phyloP scores from a whole-genome alignment of 192 early-diverging fungal species.

The Mortierella claussenii region DNA sequence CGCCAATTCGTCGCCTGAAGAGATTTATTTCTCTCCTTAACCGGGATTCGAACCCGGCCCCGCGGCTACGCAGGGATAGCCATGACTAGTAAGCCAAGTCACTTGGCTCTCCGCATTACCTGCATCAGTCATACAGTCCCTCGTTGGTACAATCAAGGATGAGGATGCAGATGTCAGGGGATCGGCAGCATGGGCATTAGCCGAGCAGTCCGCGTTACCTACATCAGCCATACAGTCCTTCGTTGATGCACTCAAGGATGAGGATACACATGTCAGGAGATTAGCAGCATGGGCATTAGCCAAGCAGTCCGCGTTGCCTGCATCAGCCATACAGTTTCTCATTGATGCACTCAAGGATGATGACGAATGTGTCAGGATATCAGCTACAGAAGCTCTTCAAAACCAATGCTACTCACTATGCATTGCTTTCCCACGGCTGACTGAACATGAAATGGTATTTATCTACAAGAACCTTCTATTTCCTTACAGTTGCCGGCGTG shows the following conservation, averaged over 20 bases:
- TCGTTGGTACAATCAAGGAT: too few relatives aligned
- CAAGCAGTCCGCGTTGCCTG: constrained; percentile 18
- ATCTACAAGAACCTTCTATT: neutral
- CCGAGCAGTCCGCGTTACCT: constrained; percentile 1
- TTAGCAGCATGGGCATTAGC: constrained; percentile 2
- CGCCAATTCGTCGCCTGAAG: too few relatives aligned
- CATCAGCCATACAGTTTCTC: neutral
- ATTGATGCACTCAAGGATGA: constrained; percentile 9
- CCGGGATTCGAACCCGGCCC: too few relatives aligned
- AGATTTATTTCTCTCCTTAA: too few relatives aligned
- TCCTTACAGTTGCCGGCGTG: neutral
- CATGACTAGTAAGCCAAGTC: too few relatives aligned
- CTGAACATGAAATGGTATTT: neutral
- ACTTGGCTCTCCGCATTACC: too few relatives aligned
- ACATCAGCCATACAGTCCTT: neutral
- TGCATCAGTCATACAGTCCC: too few relatives aligned
- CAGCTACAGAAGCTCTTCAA: constrained; percentile 9
- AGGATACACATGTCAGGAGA: constrained; percentile 1
- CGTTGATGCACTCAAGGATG: constrained; percentile 11
- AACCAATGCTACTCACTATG: neutral
- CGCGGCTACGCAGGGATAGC: too few relatives aligned
- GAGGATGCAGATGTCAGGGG: too few relatives aligned
- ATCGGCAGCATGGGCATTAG: too few relatives aligned
- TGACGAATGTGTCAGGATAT: constrained; percentile 7
- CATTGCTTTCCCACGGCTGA: neutral